Conservation (phyloP, 768 basidiomycete genomes). For the Boletellus ananiceps region DNA sequence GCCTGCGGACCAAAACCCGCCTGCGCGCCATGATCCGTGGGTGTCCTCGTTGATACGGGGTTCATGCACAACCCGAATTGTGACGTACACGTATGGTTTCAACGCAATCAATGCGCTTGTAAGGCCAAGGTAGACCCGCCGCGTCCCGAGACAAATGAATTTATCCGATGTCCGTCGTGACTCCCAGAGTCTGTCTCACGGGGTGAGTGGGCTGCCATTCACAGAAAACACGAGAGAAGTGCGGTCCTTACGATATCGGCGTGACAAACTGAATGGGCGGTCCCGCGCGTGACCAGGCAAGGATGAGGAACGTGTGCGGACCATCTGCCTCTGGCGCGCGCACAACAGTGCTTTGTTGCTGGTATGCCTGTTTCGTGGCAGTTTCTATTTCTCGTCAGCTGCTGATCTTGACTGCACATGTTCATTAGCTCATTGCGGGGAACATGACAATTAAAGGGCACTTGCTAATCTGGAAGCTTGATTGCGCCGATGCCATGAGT, state of each 20-base stretch:
- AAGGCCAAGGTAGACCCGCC: not conserved
- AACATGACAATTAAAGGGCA: slow-evolving; percentile 18
- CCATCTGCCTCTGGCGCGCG: slow-evolving; percentile 2
- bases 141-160: slow-evolving; percentile 10
- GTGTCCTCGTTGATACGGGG: not conserved
- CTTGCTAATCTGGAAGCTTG: slow-evolving; percentile 13
- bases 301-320: not conserved
- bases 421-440: slow-evolving; percentile 24
- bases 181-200: slow-evolving; percentile 7
- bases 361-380: not conserved
- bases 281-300: slow-evolving; percentile 7
- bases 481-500: slow-evolving; percentile 12
- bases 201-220: not conserved
- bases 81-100: slow-evolving; percentile 5
- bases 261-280: slow-evolving; percentile 7
- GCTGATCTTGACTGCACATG: slow-evolving; percentile 15
- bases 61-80: not conserved
- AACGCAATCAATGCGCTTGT: slow-evolving; percentile 2
- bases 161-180: slow-evolving; percentile 8
- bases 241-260: slow-evolving; percentile 8
- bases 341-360: not conserved
- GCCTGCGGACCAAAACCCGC: not conserved
- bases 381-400: not conserved
- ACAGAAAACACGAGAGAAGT: slow-evolving; percentile 1
- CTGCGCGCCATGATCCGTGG: slow-evolving; percentile 7